Base-by-base conservation (phyloP, 805 yeast species). In the Komagataella phaffii region DNA sequence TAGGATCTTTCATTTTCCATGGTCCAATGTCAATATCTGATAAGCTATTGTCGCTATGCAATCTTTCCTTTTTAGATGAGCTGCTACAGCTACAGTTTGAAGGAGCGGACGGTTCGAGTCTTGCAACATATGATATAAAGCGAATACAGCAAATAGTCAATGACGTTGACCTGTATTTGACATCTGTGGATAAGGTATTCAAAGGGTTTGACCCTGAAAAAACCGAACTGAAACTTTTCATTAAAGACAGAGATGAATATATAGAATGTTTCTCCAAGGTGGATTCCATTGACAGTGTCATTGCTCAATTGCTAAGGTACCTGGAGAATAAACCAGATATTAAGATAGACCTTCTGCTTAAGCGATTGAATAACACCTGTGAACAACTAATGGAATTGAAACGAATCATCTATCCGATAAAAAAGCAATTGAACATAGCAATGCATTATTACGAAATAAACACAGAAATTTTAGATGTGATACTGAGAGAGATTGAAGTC, bases 371-470 rank as follows among this genome's bases (percentile, higher is more conserved):
- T 57, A 59, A 53, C 12, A 60, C 63, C 49, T 68, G 66, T 53
- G 72, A 62, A 57, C 57, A 56, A 7, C 55, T 58, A 47, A 54
- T 53, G 30, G 54, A 55, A 10, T 59, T 70, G 19, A 64, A 65
- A 51, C 62, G 61, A 14, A 51, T 59, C 47, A 50, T 67, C 14
- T 50, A 59, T 1, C 55, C 59, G 0, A 60, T 65, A 49, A 69
- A 70, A 57, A 53, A 60, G 21, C 58, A 61, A 44, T 58, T 74
- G 5, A 77, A 70, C 51, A 61, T 73, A 3, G 64, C 73, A 1
- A 60, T 66, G 12, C 78, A 75, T 53, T 75, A 66, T 56, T 60
- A 67, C 52, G 82, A 77, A 53, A 66, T 77, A 19, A 66, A 64
- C 44, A 57, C 59, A 23, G 60, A 62, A 36, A 71, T 75, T 19